Evolutionary conservation across 2,329 filamentous ascomycete species (phyloP), one percentile per base, ranked within the genome.

Genomic region (Cercospora nicotianae): DNA sequence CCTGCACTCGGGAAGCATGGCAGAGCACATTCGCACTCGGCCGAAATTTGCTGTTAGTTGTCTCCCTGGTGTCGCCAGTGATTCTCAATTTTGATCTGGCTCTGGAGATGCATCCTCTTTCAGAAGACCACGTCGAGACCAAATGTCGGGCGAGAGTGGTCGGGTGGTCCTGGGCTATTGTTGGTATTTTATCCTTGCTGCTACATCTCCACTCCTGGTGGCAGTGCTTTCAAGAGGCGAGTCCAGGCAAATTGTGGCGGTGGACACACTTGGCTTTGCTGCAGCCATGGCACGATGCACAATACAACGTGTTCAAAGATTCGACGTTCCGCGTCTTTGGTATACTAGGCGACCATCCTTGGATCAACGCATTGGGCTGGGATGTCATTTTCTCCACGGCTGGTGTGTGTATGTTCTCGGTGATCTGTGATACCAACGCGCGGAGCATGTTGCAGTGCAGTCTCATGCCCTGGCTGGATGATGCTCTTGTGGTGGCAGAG

Each of bases 371-470:
- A 18, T 84, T 85, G 0, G 86, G 84, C 5, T 84, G 84, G 77
- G 88, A 90, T 75, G 87, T 87, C 1, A 74, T 90, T 13, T 79
- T 89, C 39, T 86, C 84, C 23, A 80, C 81, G 1, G 67, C 86
- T 13, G 85, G 83, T 65, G 76, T 89, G n/a, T 83, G 86, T 1
- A 66, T 85, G 1, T 51, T 31, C 31, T 57, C 31, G 53, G 48
- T 57, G 13, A 30, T 30, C 2, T 28, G 42, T 30, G 12, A 42
- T 31, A 42, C 4, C 48, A 28, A 64, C 18, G 48, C 51, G 26
- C 30, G 51, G 31, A 16, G 26, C 18, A 64, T 64, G 62, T 9
- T 64, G 31, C 62, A 58, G 33, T 58, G 30, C 51, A 58, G 62
- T 45, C 53, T 64, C 12, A 20, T 64, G 31, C 62, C 62, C 13